Percentiles rank a stretch among this genome's conserved stretches.
Conservation (phyloP, 2,329 filamentous ascomycete species). For the Xylariaceae sp. region DNA sequence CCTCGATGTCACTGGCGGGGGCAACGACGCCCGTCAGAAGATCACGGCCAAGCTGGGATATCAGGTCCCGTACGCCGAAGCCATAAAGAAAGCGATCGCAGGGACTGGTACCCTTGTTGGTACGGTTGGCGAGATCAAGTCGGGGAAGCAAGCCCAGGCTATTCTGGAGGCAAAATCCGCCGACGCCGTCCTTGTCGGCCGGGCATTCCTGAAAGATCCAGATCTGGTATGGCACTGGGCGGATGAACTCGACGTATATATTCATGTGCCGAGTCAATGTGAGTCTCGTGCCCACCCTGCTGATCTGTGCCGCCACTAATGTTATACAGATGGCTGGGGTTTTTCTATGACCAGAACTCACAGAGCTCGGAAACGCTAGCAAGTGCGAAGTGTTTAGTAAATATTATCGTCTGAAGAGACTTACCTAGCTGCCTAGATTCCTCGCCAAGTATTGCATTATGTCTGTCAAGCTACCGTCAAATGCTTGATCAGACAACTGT, state of each 20-base stretch:
- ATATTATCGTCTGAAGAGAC: not conserved
- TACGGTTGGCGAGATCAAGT: slow-evolving; percentile 61
- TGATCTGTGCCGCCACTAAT: slow-evolving; percentile 1
- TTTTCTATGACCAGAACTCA: slow-evolving; percentile 27
- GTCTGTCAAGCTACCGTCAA: too few relatives aligned
- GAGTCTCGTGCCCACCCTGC: slow-evolving; percentile 6
- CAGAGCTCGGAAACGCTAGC: slow-evolving; percentile 17
- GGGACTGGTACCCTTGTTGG: slow-evolving; percentile 59
- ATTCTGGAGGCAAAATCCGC: slow-evolving; percentile 54
- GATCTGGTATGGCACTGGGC: slow-evolving; percentile 63
- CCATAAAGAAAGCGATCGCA: slow-evolving; percentile 71
- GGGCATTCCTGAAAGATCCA: slow-evolving; percentile 66
- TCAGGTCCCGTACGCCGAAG: slow-evolving; percentile 70
- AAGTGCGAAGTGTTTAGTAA: not conserved
- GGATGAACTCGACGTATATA: slow-evolving; percentile 60
- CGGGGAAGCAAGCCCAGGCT: slow-evolving; percentile 57
- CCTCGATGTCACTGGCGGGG: slow-evolving; percentile 72
- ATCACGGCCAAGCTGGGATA: slow-evolving; percentile 65
- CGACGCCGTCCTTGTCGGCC: slow-evolving; percentile 60
- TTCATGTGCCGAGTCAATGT: slow-evolving; percentile 60
- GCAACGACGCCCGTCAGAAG: slow-evolving; percentile 62
- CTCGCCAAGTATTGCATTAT: too few relatives aligned
- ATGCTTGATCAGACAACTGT: too few relatives aligned
- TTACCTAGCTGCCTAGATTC: too few relatives aligned
- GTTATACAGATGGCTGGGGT: slow-evolving; percentile 14